A percentile compares a stretch with the other conserved stretches of the same genome.
These are phyloP conservation scores for Kwoniella shivajii DNA, from an alignment of 1,284 basidiomycete species.

Conservation along the genomic window DNA sequence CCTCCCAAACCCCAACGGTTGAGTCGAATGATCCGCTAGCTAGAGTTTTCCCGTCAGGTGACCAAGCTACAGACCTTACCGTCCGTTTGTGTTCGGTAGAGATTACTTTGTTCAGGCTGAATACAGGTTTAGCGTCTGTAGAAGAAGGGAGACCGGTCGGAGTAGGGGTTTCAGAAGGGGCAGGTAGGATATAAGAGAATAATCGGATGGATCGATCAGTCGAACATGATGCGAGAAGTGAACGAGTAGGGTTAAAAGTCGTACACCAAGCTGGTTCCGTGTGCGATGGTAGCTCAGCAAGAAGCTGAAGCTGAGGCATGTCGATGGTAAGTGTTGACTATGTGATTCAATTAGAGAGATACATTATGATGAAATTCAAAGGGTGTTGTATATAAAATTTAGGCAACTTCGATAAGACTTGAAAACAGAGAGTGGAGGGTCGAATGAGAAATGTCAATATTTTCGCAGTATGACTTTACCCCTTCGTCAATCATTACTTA, in stretches of 20 bases:
- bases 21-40: constrained; percentile 95
- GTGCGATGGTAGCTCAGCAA: constrained; percentile 63
- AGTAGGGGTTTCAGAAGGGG: constrained; percentile 12
- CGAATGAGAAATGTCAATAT: not conserved
- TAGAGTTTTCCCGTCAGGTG: constrained; percentile 82
- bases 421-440: not conserved
- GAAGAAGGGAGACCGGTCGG: constrained; percentile 25
- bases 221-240: constrained; percentile 88
- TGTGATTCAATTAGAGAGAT: not conserved
- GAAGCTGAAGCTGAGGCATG: constrained; percentile 46
- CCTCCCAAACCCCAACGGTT: constrained; percentile 90
- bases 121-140: constrained; percentile 50
- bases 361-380: too few species aligned
- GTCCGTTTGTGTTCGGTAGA: constrained; percentile 86
- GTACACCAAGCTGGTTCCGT: constrained; percentile 84
- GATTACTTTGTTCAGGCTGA: constrained; percentile 66
- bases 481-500: too few species aligned
- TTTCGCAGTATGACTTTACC: too few species aligned
- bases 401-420: not conserved
- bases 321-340: not conserved
- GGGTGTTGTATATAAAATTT: not conserved
- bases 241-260: constrained; percentile 85
- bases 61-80: constrained; percentile 86
- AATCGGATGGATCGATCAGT: constrained; percentile 89
- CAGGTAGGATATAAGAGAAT: constrained; percentile 65